These are phyloP conservation scores for Tricholoma hemisulphureum DNA, from an alignment of 768 basidiomycete genomes.

Conservation along the genomic window DNA sequence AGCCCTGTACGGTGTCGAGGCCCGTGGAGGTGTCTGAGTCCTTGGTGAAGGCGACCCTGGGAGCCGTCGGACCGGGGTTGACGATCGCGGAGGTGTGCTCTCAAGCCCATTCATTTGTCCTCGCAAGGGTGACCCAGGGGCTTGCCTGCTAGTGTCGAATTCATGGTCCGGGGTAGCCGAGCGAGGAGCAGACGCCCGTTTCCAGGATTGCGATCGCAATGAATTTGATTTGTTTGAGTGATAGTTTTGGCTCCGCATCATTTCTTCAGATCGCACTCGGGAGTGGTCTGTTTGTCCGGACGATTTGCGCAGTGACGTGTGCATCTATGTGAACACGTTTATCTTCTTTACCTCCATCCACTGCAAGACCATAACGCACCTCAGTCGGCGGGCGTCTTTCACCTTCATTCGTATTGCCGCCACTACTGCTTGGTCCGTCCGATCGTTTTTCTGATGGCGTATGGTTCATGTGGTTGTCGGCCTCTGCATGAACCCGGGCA, in stretches of 20 bases:
- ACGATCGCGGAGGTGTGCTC: conserved; percentile 9
- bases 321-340: conserved; percentile 1
- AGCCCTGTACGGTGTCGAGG: conserved; percentile 18
- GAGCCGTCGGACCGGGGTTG: conserved; percentile 8
- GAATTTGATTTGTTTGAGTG: neutral
- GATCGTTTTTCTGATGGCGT: neutral
- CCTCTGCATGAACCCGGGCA: conserved; percentile 10
- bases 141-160: neutral
- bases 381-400: neutral
- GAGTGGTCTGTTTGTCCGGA: conserved; percentile 9
- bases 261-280: conserved; percentile 4
- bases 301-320: conserved; percentile 4
- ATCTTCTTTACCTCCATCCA: neutral
- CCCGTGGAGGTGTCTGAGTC: conserved; percentile 11
- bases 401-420: neutral
- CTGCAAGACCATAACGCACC: neutral
- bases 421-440: conserved; percentile 3
- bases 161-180: conserved; percentile 10
- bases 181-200: conserved; percentile 23
- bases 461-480: neutral
- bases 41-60: conserved; percentile 2
- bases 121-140: neutral
- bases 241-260: neutral
- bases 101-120: neutral
- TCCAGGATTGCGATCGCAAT: conserved; percentile 8